Percentiles rank a stretch among this genome's conserved stretches.
Conservation (phyloP, 176 grass and related monocot genomes). For the Carex myosuroides region DNA sequence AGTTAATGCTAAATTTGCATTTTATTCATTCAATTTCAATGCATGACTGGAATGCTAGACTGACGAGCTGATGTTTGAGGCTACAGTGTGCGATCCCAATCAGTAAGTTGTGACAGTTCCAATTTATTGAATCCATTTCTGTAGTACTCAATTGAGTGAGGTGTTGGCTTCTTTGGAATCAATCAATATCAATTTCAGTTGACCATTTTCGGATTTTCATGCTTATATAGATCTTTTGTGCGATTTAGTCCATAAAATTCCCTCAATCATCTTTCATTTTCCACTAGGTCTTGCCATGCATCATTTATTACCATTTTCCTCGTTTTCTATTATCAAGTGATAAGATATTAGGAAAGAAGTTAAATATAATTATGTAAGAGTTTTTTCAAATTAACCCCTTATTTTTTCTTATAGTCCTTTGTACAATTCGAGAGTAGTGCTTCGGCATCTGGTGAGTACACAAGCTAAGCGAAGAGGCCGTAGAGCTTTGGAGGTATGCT, state of each 20-base stretch:
- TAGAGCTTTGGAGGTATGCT: constrained; percentile 78
- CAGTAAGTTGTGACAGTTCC: constrained; percentile 42
- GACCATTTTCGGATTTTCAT: neutral
- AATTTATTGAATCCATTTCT: neutral
- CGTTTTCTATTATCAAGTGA: neutral
- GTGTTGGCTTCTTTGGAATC: neutral
- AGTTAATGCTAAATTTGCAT: constrained; percentile 4
- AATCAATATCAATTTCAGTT: neutral
- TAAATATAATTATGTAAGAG: neutral
- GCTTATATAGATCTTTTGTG: neutral
- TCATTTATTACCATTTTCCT: neutral
- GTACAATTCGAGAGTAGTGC: constrained; percentile 75
- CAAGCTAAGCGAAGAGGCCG: constrained; percentile 83
- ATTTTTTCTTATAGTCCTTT: constrained; percentile 39
- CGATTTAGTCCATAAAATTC: neutral
- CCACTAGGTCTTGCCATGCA: neutral
- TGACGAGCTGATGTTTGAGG: constrained; percentile 87
- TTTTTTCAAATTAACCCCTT: constrained; percentile 9
- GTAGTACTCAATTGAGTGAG: neutral
- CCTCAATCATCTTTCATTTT: neutral
- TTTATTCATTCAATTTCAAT: neutral
- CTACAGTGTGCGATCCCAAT: constrained; percentile 65
- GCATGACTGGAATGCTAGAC: constrained; percentile 35
- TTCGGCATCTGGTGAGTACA: constrained; percentile 61
- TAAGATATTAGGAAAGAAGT: neutral